Conservation (phyloP, 345 rosid genomes). For the Hypericum perforatum region DNA sequence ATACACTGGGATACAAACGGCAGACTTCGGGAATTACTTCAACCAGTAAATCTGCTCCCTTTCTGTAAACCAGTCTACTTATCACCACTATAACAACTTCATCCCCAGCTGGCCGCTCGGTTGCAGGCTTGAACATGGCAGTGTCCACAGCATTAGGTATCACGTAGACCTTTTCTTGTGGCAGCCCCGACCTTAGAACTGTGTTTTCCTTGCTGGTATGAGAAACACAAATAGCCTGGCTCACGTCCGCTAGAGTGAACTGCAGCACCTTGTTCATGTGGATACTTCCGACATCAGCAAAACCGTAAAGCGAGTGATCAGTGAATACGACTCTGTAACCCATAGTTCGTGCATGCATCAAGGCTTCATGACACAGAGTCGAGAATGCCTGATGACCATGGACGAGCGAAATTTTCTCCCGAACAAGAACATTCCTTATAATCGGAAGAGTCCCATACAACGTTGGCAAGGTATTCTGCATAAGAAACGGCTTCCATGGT, state of each 20-base stretch:
- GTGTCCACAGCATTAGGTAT: constrained; percentile 98
- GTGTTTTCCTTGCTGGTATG: constrained; percentile 97
- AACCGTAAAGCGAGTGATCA: constrained; percentile 88
- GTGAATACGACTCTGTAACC: constrained; percentile 87
- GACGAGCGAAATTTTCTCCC: constrained; percentile 74
- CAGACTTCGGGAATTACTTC: constrained; percentile 94
- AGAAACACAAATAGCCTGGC: constrained; percentile 91
- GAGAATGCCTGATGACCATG: constrained; percentile 99
- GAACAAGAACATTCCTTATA: constrained; percentile 61
- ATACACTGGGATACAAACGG: constrained; percentile 60
- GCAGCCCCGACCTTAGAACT: constrained; percentile 75
- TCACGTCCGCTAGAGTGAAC: constrained; percentile 89
- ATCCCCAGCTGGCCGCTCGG: constrained; percentile 35
- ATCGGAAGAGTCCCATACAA: constrained; percentile 75
- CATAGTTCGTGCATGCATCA: constrained; percentile 93
- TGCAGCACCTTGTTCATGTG: constrained; percentile 96
- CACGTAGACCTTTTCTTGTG: constrained; percentile 75
- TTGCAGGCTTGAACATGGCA: constrained; percentile 86
- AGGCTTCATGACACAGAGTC: constrained; percentile 88
- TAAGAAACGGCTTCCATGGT: constrained; percentile 77
- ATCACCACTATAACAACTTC: constrained; percentile 79
- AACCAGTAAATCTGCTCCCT: constrained; percentile 93
- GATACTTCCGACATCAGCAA: constrained; percentile 91
- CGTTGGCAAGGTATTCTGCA: constrained; percentile 82
- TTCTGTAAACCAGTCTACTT: constrained; percentile 90